Evolutionary conservation across 805 yeast species (phyloP).

Genomic region (Ogataea angusta): DNA sequence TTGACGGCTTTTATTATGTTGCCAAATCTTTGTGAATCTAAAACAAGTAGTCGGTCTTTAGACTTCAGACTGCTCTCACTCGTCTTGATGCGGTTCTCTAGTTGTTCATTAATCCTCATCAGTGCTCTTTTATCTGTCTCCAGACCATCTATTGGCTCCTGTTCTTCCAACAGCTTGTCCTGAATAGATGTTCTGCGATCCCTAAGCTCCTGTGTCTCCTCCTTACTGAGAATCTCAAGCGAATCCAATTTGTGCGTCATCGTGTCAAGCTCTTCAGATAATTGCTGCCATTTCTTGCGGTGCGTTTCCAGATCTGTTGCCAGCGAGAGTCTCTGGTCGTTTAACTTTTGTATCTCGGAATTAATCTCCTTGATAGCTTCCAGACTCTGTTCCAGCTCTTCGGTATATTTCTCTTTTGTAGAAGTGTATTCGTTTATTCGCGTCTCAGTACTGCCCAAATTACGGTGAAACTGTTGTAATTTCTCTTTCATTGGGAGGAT

Average conservation of each 20-base stretch:
- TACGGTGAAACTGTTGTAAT: constrained; percentile 15
- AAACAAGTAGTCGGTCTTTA: constrained; percentile 49
- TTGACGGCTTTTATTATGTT: constrained; percentile 37
- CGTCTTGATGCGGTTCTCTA: constrained; percentile 18
- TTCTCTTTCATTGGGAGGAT: constrained; percentile 21
- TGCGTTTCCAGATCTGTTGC: constrained; percentile 37
- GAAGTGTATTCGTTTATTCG: constrained; percentile 10
- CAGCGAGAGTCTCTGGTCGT: constrained; percentile 31
- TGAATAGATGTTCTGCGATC: constrained; percentile 27
- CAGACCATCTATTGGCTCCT: constrained; percentile 17
- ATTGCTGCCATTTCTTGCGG: constrained; percentile 31
- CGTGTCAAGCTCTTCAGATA: constrained; percentile 19
- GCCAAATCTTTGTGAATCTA: constrained; percentile 35
- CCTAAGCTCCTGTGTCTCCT: constrained; percentile 24
- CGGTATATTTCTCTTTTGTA: constrained; percentile 10
- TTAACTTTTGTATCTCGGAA: constrained; percentile 30
- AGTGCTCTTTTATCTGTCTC: constrained; percentile 15
- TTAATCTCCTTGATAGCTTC: constrained; percentile 19
- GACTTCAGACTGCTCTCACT: constrained; percentile 31
- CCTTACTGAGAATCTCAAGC: constrained; percentile 14
- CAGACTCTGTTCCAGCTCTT: constrained; percentile 1
- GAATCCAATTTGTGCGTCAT: constrained; percentile 12
- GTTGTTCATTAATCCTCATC: constrained; percentile 13
- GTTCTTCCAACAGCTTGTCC: constrained; percentile 18
- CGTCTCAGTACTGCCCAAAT: constrained; percentile 19